These are phyloP conservation scores for Kwoniella mangroviensis DNA, from an alignment of 768 basidiomycete genomes.

Conservation along the genomic window DNA sequence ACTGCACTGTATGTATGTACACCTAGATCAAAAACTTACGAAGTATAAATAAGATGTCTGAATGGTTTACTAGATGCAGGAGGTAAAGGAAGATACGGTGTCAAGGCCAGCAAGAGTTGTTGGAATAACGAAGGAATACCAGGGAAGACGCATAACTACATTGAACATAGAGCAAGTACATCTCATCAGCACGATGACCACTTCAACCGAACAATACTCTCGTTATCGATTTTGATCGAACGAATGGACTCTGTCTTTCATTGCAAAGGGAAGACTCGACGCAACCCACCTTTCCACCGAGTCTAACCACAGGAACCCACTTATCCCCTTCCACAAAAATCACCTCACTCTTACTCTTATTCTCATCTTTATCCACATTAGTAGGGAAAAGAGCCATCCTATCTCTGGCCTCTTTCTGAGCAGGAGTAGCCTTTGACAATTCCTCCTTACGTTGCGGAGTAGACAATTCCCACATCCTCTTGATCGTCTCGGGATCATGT, in stretches of 20 bases:
- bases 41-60: slow-evolving; percentile 81
- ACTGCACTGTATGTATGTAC: no score
- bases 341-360: slow-evolving; percentile 71
- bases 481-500: slow-evolving; percentile 77
- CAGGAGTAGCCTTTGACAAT: slow-evolving; percentile 68
- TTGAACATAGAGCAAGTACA: no score
- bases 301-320: slow-evolving; percentile 91
- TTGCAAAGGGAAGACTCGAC: neutral
- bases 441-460: slow-evolving; percentile 62
- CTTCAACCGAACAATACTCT: no score
- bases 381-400: slow-evolving; percentile 89
- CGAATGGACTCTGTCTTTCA: no score
- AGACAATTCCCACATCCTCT: slow-evolving; percentile 69
- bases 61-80: slow-evolving; percentile 73
- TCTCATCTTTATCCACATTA: slow-evolving; percentile 26
- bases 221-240: neutral
- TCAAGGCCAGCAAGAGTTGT: slow-evolving; percentile 74
- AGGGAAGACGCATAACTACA: slow-evolving; percentile 78
- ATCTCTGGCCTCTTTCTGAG: slow-evolving; percentile 75
- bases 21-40: slow-evolving; percentile 60
- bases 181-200: no score
- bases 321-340: slow-evolving; percentile 77
- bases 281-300: slow-evolving; percentile 68
- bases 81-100: slow-evolving; percentile 77
- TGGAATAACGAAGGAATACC: slow-evolving; percentile 86